A percentile compares a stretch with the other conserved stretches of the same genome.
Conservation (phyloP, 2,329 filamentous ascomycete species). For the Exophiala mesophila region DNA sequence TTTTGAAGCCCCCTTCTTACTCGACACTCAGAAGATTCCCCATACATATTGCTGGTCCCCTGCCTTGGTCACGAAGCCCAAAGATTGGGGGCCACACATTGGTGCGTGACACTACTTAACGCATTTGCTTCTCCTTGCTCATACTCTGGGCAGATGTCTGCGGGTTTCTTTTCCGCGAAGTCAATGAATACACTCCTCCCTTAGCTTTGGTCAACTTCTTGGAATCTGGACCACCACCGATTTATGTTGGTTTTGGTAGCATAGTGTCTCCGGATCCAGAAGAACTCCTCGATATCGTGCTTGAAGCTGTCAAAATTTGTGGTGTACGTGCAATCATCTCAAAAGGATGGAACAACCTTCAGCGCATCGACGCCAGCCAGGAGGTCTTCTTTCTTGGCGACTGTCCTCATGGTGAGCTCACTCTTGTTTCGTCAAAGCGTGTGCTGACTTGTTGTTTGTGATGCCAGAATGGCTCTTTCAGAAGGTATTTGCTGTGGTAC, state of each 20-base stretch:
- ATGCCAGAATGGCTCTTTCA: constrained; percentile 53
- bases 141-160: constrained; percentile 32
- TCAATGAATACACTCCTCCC: constrained; percentile 37
- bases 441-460: too few species aligned
- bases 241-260: constrained; percentile 55
- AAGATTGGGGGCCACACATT: constrained; percentile 38
- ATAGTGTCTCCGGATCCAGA: constrained; percentile 52
- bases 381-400: constrained; percentile 51
- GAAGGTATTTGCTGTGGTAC: constrained; percentile 51
- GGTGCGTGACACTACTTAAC: too few species aligned
- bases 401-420: constrained; percentile 41
- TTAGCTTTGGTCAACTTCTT: constrained; percentile 42
- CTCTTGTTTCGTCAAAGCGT: too few species aligned
- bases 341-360: constrained; percentile 50
- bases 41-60: constrained; percentile 46
- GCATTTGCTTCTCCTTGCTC: too few species aligned
- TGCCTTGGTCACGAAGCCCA: constrained; percentile 37
- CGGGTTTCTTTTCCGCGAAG: constrained; percentile 44
- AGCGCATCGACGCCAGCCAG: constrained; percentile 29
- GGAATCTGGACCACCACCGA: constrained; percentile 42
- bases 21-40: constrained; percentile 36
- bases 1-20: constrained; percentile 35
- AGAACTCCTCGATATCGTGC: constrained; percentile 41
- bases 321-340: constrained; percentile 52
- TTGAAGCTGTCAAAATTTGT: constrained; percentile 43